A percentile compares a stretch with the other conserved stretches of the same genome.
phyloP scores from a whole-genome alignment of 2,329 filamentous ascomycete species.

The Neospermospora avenae region DNA sequence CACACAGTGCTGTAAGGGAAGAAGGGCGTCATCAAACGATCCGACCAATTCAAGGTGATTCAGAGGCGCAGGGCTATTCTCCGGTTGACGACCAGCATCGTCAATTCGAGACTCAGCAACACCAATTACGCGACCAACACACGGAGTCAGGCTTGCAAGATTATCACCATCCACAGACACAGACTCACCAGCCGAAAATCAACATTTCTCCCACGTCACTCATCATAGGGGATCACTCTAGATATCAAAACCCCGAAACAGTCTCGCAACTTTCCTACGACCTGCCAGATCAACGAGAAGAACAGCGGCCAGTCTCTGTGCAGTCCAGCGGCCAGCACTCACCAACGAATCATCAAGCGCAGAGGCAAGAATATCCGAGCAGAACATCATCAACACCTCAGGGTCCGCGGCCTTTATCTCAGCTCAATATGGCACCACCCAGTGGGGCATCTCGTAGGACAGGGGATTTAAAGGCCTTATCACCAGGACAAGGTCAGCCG shows the following conservation, averaged over 20 bases:
- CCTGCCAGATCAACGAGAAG: slow-evolving; percentile 42
- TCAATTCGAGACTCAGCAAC: slow-evolving; percentile 25
- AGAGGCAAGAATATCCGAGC: slow-evolving; percentile 28
- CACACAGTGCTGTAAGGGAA: slow-evolving; percentile 17
- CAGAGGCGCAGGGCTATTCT: slow-evolving; percentile 21
- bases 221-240: slow-evolving; percentile 36
- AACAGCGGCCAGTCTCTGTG: slow-evolving; percentile 30
- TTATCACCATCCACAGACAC: slow-evolving; percentile 28
- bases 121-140: slow-evolving; percentile 23
- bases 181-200: slow-evolving; percentile 30
- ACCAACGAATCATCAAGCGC: slow-evolving; percentile 20
- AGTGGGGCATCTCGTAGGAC: slow-evolving; percentile 27
- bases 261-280: slow-evolving; percentile 62
- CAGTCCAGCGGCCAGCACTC: slow-evolving; percentile 34
- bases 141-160: slow-evolving; percentile 27
- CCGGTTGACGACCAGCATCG: slow-evolving; percentile 36
- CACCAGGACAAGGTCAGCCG: slow-evolving; percentile 23
- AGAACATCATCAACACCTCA: slow-evolving; percentile 29
- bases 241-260: slow-evolving; percentile 53
- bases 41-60: slow-evolving; percentile 27
- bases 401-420: slow-evolving; percentile 26
- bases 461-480: slow-evolving; percentile 30
- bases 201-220: slow-evolving; percentile 35
- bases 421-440: slow-evolving; percentile 32
- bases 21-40: slow-evolving; percentile 30